phyloP scores from a whole-genome alignment of 2,329 filamentous ascomycete species.

The Pseudocercospora musae region DNA sequence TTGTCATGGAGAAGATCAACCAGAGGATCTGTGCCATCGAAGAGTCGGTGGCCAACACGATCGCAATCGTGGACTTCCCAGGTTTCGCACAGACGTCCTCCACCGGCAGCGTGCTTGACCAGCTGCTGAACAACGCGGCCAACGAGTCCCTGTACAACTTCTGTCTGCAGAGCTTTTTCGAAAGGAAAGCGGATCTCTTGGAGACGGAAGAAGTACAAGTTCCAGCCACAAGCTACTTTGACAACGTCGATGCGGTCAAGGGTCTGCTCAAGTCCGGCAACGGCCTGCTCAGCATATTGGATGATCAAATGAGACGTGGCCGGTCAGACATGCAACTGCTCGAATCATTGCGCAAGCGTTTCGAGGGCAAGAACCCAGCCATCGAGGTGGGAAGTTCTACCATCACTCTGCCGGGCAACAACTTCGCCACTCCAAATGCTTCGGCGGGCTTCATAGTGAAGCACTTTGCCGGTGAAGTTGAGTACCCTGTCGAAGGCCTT shows the following conservation, averaged over 20 bases:
- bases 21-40: constrained; percentile 82
- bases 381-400: constrained; percentile 75
- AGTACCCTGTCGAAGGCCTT: constrained; percentile 82
- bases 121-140: constrained; percentile 91
- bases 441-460: constrained; percentile 82
- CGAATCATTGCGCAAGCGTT: constrained; percentile 86
- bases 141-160: constrained; percentile 91
- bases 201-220: constrained; percentile 92
- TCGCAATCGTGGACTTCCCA: constrained; percentile 94
- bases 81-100: constrained; percentile 83
- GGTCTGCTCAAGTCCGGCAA: constrained; percentile 90
- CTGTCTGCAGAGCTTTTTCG: constrained; percentile 92
- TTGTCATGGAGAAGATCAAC: constrained; percentile 90
- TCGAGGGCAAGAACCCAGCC: constrained; percentile 89
- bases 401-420: constrained; percentile 77
- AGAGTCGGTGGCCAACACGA: constrained; percentile 85
- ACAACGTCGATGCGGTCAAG: constrained; percentile 92
- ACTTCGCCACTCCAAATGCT: constrained; percentile 80
- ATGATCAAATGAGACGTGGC: constrained; percentile 89
- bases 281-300: constrained; percentile 86
- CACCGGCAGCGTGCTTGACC: constrained; percentile 82
- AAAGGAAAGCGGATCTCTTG: constrained; percentile 85
- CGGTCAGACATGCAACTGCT: constrained; percentile 85
- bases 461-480: constrained; percentile 94
- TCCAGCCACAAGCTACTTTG: constrained; percentile 91